phyloP scores from a whole-genome alignment of 2,329 filamentous ascomycete species.

The Lomentospora prolificans region DNA sequence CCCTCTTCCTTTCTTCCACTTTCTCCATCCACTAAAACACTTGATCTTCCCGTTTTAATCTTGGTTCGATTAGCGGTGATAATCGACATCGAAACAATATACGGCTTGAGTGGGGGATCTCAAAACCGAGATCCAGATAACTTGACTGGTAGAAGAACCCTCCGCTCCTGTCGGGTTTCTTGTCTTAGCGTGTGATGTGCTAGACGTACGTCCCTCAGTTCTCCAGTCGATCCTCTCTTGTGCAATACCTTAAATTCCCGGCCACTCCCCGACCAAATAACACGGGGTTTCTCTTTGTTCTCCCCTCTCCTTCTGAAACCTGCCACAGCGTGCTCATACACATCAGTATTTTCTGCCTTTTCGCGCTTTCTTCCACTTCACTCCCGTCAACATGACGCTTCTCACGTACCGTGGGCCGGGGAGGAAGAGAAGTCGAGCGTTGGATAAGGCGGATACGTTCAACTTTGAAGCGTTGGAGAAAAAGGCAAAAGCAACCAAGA shows the following conservation, averaged over 20 bases:
- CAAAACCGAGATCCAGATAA: not conserved
- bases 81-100: not conserved
- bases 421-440: conserved; percentile 2
- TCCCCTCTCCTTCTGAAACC: not conserved
- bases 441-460: not conserved
- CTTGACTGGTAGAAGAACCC: not conserved
- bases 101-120: not conserved
- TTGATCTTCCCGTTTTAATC: not conserved
- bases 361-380: not conserved
- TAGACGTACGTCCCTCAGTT: not conserved
- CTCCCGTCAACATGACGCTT: conserved; percentile 2
- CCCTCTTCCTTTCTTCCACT: not conserved
- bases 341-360: not conserved
- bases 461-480: conserved; percentile 3
- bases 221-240: not conserved
- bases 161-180: not conserved
- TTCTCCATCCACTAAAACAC: not conserved
- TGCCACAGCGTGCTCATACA: not conserved
- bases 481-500: conserved; percentile 5
- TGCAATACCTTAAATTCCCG: not conserved
- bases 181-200: not conserved
- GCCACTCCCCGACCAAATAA: not conserved
- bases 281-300: not conserved
- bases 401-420: conserved; percentile 6
- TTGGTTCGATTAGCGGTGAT: not conserved